Conservation (phyloP, 495 filamentous ascomycete genomes). For the Annulohypoxylon nitens region DNA sequence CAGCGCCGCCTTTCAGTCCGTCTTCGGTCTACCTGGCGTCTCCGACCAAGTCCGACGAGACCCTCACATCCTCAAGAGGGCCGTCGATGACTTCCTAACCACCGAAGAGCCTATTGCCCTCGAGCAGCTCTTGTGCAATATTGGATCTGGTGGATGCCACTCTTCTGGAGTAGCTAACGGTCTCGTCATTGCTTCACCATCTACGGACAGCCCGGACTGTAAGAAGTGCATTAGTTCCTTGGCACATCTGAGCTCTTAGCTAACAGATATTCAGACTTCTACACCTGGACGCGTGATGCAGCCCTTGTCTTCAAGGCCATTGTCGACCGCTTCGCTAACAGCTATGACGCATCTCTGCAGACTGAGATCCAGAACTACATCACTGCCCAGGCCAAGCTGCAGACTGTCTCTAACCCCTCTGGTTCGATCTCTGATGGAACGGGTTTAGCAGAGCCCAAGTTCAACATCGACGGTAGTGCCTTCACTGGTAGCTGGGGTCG, state of each 20-base stretch:
- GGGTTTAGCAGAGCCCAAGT: conserved; percentile 74
- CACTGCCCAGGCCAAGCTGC: conserved; percentile 69
- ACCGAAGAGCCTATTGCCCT: conserved; percentile 66
- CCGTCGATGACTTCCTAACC: conserved; percentile 68
- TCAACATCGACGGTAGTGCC: conserved; percentile 68
- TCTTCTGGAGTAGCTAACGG: conserved; percentile 63
- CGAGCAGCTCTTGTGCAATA: conserved; percentile 69
- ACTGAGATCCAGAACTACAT: conserved; percentile 70
- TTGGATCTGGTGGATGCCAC: conserved; percentile 67
- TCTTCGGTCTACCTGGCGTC: conserved; percentile 57
- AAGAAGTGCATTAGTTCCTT: conserved; percentile 45
- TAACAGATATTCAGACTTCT: conserved; percentile 60
- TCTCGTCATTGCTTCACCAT: conserved; percentile 73
- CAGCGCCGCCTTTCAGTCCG: conserved; percentile 61
- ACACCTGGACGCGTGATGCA: conserved; percentile 81
- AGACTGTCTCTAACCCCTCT: conserved; percentile 71
- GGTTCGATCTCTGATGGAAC: conserved; percentile 63
- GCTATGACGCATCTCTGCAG: conserved; percentile 64
- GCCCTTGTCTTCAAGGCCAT: conserved; percentile 72
- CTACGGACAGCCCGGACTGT: conserved; percentile 71
- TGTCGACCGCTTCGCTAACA: conserved; percentile 69
- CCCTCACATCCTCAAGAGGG: conserved; percentile 57
- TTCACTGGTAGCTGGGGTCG: conserved; percentile 77
- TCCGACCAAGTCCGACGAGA: conserved; percentile 52
- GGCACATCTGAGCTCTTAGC: conserved; percentile 1